phyloP scores from a whole-genome alignment of 1,284 basidiomycete species.

The Cryptococcus sp. region DNA sequence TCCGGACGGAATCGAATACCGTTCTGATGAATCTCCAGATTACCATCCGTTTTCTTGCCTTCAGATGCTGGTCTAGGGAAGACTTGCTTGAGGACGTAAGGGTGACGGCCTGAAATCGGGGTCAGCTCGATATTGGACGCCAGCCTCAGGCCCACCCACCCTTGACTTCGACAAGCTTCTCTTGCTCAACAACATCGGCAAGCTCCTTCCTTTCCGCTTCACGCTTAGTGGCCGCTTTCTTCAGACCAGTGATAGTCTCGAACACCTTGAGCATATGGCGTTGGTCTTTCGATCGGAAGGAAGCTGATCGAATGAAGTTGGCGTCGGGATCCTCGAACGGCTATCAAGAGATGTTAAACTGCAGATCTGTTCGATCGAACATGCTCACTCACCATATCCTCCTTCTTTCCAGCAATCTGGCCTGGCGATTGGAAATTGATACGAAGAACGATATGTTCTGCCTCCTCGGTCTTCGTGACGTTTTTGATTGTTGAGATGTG shows the following conservation, averaged over 20 bases:
- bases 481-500: slow-evolving; percentile 99
- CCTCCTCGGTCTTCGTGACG: slow-evolving; percentile 95
- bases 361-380: not conserved
- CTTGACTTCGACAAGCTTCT: slow-evolving; percentile 80
- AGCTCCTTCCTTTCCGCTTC: slow-evolving; percentile 98
- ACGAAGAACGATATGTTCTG: slow-evolving; percentile 88
- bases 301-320: slow-evolving; percentile 93
- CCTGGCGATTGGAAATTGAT: slow-evolving; percentile 99
- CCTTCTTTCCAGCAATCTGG: slow-evolving; percentile 96
- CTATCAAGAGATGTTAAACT: slow-evolving; percentile 49
- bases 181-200: slow-evolving; percentile 97
- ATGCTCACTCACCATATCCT: slow-evolving; percentile 73
- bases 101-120: slow-evolving; percentile 59
- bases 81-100: slow-evolving; percentile 82
- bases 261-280: slow-evolving; percentile 85
- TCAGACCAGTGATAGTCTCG: slow-evolving; percentile 91
- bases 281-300: slow-evolving; percentile 86
- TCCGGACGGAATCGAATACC: slow-evolving; percentile 90
- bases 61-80: slow-evolving; percentile 81
- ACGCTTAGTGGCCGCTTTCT: slow-evolving; percentile 95
- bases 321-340: slow-evolving; percentile 98
- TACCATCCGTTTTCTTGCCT: slow-evolving; percentile 66
- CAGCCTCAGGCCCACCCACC: slow-evolving; percentile 50
- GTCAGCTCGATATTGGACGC: not conserved
- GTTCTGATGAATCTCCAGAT: slow-evolving; percentile 97